Evolutionary conservation across 176 grass and related monocot species (phyloP), one percentile per base, ranked within the genome.

Genomic region (Dendrocalamus sinicus): DNA sequence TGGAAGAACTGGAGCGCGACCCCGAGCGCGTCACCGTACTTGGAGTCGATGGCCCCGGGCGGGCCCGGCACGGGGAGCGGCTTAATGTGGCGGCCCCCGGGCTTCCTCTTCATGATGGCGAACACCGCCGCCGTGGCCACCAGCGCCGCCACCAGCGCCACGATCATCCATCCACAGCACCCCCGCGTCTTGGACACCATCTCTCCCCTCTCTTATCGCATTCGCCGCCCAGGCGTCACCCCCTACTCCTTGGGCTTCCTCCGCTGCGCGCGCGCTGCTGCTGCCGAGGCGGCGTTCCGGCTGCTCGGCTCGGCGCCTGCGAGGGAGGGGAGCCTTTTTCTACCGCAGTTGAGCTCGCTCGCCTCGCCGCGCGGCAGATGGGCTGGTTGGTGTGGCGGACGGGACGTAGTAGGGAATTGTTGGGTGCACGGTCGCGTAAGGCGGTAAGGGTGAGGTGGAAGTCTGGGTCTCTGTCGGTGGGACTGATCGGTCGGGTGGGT

Each of bases 1-100:
- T 99, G 86, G 77, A 99, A 94, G 92, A 96, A 99, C 84, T 99
- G 96, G 70, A 99, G 92, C 55, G 96, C 92, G 45, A 93, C 78
- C 84, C 84, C 88, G 62, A 99, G 96, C 57, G 96, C 94, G 68
- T 91, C 84, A 50, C 86, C 83, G 68, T 99, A 99, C 85, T 96
- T 99, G 90, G 93, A 78, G 83, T 92, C 83, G 74, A 99, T n/a
- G 70, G 48, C 89, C 72, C 96, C 96, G 0, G 96, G 96, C 55
- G 94, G 92, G 5, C 96, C 94, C 4, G 96, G 96, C 28, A 98
- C 96, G 4, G 96, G 96, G 45, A 98, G 92, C 22, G 86, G 91
- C 75, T 96, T 93, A 11, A 79, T 67, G 39, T 70, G 90, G 19
- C 59, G 80, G 0, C 67, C 70, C 5, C 89, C 89, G 6, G 87